Base-by-base conservation (phyloP, 495 filamentous ascomycete genomes). In the Apodospora peruviana region DNA sequence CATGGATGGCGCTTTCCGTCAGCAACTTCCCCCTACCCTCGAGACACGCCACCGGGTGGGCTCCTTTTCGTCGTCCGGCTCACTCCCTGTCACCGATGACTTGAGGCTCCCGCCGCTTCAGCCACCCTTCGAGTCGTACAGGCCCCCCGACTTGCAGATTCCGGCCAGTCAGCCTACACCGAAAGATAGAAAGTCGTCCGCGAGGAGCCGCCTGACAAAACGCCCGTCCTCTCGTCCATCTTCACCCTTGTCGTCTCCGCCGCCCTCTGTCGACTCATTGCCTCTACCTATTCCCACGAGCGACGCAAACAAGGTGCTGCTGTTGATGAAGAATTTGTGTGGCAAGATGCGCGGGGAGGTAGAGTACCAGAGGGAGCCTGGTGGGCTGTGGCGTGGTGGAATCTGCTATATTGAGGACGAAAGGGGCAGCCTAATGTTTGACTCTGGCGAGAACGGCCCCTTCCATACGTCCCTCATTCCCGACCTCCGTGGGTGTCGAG, bases 401-500 rank as follows among this genome's bases (percentile, higher is more conserved):
- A 76, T 79, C 39, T 84, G 81, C 59, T 83, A 79, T 44, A 84
- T 90, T 40, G 77, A 87, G 41, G 81, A 83, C 40, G 80, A 84
- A 20, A 76, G 72, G 43, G 85, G 83, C 1, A 76, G 76, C 48
- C 59, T 89, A 37, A 73, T 86, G 61, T 80, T 81, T 48, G 83
- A 85, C 55, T 71, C 74, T 41, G 69, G 72, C 48, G 69, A 79
- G 56, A 69, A 57, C 47, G 70, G 70, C 11, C 64, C 69, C 23
- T 72, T 77, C 41, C 74, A 74, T 48, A 63, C 68, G 16, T 59
- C 72, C 12, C 62, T 84, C 7, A 79, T 98, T 4, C 77, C 87
- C 17, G 91, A 96, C 59, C 77, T 98, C 18, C 79, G 91, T 52
- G 90, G 91, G 18, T 98, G 93, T 59, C 82, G 81, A 43, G 88